phyloP scores from a whole-genome alignment of 345 rosid genomes.

The Camelina laxa region DNA sequence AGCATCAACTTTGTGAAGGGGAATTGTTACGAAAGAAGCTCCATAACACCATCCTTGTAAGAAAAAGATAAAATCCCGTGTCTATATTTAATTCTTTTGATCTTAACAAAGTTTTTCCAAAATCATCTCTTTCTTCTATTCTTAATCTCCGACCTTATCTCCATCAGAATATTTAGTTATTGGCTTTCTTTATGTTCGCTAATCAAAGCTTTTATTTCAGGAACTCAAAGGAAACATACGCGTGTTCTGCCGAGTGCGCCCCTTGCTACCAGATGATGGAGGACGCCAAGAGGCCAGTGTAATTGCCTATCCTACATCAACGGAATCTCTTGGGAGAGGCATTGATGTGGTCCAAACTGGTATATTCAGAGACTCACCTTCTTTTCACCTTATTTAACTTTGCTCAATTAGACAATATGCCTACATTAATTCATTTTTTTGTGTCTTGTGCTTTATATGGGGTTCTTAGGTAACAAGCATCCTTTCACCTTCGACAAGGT shows the following conservation, averaged over 20 bases:
- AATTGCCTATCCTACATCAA: constrained; percentile 70
- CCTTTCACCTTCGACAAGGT: constrained; percentile 96
- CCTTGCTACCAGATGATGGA: constrained; percentile 73
- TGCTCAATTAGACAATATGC: background rate
- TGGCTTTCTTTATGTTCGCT: background rate
- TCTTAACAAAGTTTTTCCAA: no score
- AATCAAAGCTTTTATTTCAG: constrained; percentile 44
- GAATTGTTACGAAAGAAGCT: constrained; percentile 78
- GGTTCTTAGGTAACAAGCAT: constrained; percentile 67
- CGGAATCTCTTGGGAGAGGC: constrained; percentile 78
- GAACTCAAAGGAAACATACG: constrained; percentile 98
- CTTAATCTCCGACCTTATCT: no score
- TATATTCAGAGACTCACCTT: constrained; percentile 34
- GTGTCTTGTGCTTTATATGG: constrained; percentile 3
- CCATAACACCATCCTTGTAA: constrained; percentile 90
- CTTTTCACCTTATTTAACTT: background rate
- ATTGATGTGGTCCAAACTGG: constrained; percentile 83
- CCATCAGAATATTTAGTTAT: no score
- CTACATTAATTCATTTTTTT: background rate
- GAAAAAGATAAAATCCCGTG: background rate
- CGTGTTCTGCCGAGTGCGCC: constrained; percentile 95
- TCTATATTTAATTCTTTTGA: no score
- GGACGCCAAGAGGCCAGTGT: constrained; percentile 57
- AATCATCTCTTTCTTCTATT: no score
- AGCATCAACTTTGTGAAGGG: constrained; percentile 69